Evolutionary conservation across 805 yeast species (phyloP), one percentile per base, ranked within the genome.

Genomic region (Teunomyces funiuensis): DNA sequence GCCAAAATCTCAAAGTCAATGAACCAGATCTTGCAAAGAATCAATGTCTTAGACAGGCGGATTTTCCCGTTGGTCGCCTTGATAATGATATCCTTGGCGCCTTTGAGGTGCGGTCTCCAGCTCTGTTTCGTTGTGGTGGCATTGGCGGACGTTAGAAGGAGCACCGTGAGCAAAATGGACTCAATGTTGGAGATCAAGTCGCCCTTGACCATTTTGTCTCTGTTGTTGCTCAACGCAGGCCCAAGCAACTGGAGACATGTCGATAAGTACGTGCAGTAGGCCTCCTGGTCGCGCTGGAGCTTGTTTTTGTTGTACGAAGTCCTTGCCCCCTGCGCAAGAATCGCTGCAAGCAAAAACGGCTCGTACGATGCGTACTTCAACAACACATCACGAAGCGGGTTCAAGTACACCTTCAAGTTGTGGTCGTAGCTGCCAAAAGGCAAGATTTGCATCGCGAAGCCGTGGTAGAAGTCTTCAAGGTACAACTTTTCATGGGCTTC

Each of bases 311-410:
- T 63, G 44, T 70, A 74, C 1, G 76, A 63, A 4, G 76, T 69
- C 28, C 79, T 66, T 0, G 90, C 89, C n/a, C 90, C 90, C 43
- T 82, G 83, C 0, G 91, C 85, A 37, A 85, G 56, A 3, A 83
- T 73, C 0, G 88, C 86, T 11, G 86, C 83, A 36, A 84, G 60
- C 13, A 85, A 54, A 52, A 80, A 83, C 2, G 83, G 71, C 51
- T 80, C 85, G 14, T 71, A 71, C 18, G 74, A 66, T 0, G 88
- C 86, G 56, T 79, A 79, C 16, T 73, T 67, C 17, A 85, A 54
- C 5, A 85, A 55, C 5, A 83, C 74, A 52, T 83, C 89, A 41
- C 88, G 60, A 1, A 82, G 71, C 0, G 91, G 88, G 45, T 71
- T 69, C 45, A 54, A 56, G 34, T 64, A 57, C 3, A 51, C 25